These are phyloP conservation scores for Epichloe hybrida DNA, from an alignment of 2,329 filamentous ascomycete species.

Conservation along the genomic window DNA sequence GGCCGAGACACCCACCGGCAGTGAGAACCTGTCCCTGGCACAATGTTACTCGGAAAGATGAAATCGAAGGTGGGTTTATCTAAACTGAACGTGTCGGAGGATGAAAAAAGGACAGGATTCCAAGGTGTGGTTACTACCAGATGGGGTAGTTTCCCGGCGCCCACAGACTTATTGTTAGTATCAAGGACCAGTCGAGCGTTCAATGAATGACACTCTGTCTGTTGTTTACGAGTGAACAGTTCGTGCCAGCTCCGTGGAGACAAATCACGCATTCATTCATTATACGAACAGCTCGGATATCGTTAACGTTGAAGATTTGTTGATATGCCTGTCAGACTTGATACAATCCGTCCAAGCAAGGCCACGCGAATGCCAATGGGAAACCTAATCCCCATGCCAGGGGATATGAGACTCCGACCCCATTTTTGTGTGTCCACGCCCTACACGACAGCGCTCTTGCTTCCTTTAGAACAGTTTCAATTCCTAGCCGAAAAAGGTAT, in stretches of 20 bases:
- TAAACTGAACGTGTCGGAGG: too few relatives aligned
- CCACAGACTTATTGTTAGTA: too few relatives aligned
- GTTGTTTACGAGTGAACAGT: too few relatives aligned
- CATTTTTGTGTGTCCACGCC: constrained; percentile 16
- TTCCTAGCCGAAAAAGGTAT: background rate
- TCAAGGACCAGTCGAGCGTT: too few relatives aligned
- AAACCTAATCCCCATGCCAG: constrained; percentile 26
- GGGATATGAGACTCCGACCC: constrained; percentile 25
- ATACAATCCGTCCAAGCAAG: constrained; percentile 35
- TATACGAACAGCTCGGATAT: constrained; percentile 6
- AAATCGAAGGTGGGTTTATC: too few relatives aligned
- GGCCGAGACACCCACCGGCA: too few relatives aligned
- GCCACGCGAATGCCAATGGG: constrained; percentile 38
- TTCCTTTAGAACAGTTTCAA: background rate
- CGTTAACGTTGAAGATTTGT: constrained; percentile 30
- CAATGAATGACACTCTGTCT: too few relatives aligned
- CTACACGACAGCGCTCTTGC: constrained; percentile 10
- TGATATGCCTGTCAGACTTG: constrained; percentile 35
- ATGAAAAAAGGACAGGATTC: too few relatives aligned
- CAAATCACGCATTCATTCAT: background rate
- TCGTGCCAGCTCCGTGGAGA: background rate
- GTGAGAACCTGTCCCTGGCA: too few relatives aligned
- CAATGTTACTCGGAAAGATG: too few relatives aligned
- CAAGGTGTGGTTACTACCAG: too few relatives aligned
- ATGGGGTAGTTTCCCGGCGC: too few relatives aligned